Base-by-base conservation (phyloP, 352 stramenopile species). In the Phytophthora pistaciae region DNA sequence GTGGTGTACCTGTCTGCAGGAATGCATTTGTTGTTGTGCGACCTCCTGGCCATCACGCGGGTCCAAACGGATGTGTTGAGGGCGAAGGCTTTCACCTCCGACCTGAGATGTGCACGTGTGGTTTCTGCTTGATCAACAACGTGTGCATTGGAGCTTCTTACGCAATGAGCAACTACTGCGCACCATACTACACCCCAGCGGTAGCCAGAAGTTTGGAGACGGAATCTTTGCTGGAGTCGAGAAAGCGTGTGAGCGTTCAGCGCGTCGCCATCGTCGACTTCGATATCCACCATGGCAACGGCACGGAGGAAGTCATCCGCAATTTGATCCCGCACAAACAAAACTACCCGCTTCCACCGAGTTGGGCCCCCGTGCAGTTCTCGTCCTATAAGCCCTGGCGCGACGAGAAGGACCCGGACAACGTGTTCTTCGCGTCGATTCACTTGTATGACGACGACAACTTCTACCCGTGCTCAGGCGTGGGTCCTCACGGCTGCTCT, bases 121-220 rank as follows among this genome's bases (percentile, higher is more conserved):
- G 84, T 11, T 91, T 91, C 53, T 91, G 84, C 25, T 64, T 91
- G 46, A 74, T 91, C 50, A 91, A 91, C 63, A 91, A 91, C 50
- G 80, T 91, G n/a, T 84, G 78, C 54, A 89, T 91, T 31, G 84
- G 78, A 11, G 84, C 84, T 9, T 82, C 79, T 7, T 91, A 91
- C 54, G 80, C 80, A 5, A 82, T 88, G 79, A 77, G 40, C 44
- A 83, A 77, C 48, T 91, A 91, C 66, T 46, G 58, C n/a, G 42
- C 64, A 21, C 60, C 75, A 16, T 88, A 87, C 40, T 85, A 87
- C 36, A 72, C 77, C 4, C 50, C 75, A 5, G 10, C 61, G 7
- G 31, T 33, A 6, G 16, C 25, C 20, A 46, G 23, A 23, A 48
- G 21, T 44, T 56, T 48, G 25, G 44, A 36, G 0, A 60, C 64